phyloP scores from a whole-genome alignment of 345 rosid genomes.

The Melaleuca alternifolia region DNA sequence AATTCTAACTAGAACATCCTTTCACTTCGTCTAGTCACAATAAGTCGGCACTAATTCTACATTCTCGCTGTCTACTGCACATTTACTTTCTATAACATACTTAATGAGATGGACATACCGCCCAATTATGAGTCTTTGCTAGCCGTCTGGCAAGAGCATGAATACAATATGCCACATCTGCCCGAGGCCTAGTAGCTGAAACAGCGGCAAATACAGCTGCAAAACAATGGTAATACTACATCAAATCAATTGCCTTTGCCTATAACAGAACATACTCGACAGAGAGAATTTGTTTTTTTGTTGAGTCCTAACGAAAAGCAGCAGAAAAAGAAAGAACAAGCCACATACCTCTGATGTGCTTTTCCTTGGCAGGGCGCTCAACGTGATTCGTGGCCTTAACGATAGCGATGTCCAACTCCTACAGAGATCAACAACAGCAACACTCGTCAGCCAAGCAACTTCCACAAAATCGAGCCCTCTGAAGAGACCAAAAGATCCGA shows the following conservation, averaged over 20 bases:
- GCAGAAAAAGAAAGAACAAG: not conserved
- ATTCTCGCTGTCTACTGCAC: not conserved
- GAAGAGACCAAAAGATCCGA: not conserved
- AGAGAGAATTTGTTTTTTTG: not conserved
- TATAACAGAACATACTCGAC: not conserved
- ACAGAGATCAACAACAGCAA: not conserved
- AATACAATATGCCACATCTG: slow-evolving; percentile 97
- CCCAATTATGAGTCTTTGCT: slow-evolving; percentile 94
- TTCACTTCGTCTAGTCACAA: not conserved
- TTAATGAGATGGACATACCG: slow-evolving; percentile 39
- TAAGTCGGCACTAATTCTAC: not conserved
- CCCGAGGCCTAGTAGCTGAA: slow-evolving; percentile 97
- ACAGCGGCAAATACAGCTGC: slow-evolving; percentile 88
- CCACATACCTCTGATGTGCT: slow-evolving; percentile 62
- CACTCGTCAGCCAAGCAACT: not conserved
- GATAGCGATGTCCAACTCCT: slow-evolving; percentile 96
- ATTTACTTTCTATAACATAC: not conserved
- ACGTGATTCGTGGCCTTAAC: slow-evolving; percentile 96
- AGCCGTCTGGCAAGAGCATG: slow-evolving; percentile 85
- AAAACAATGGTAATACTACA: not conserved
- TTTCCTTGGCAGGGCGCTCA: slow-evolving; percentile 87
- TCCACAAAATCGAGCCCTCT: not conserved
- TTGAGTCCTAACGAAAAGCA: not conserved
- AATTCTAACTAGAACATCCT: not conserved
- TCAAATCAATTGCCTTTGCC: not conserved